These are phyloP conservation scores for Rhizoctonia solani DNA, from an alignment of 1,284 basidiomycete species.

Conservation along the genomic window DNA sequence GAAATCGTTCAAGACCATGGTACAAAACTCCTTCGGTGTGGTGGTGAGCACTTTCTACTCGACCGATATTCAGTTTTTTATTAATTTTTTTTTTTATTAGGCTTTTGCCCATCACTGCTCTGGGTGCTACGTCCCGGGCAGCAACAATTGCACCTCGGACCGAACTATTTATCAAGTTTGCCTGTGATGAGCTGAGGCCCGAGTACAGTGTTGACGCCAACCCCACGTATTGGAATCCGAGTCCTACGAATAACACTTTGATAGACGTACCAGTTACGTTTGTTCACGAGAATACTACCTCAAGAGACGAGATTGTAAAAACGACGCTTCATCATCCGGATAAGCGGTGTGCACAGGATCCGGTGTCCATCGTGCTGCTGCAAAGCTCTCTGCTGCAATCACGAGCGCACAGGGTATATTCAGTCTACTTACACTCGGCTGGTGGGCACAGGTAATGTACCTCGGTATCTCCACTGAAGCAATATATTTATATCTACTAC, in stretches of 20 bases:
- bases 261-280: too few relatives aligned
- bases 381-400: conserved; percentile 26
- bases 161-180: conserved; percentile 37
- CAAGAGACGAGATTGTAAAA: background rate
- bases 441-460: conserved; percentile 57
- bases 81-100: conserved; percentile 4
- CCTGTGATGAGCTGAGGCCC: conserved; percentile 36
- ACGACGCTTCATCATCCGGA: conserved; percentile 31
- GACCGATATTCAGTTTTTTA: background rate
- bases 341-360: conserved; percentile 35
- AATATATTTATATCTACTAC: background rate
- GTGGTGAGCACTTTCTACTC: conserved; percentile 16
- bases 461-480: background rate
- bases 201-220: conserved; percentile 33
- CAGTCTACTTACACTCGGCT: conserved; percentile 39
- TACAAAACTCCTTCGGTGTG: conserved; percentile 34
- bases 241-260: too few relatives aligned
- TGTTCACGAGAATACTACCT: too few relatives aligned
- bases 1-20: conserved; percentile 5
- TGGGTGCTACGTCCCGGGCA: conserved; percentile 28
- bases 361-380: conserved; percentile 36
- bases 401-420: conserved; percentile 36
- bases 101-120: conserved; percentile 34
- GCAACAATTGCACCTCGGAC: conserved; percentile 35
- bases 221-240: too few relatives aligned